Evolutionary conservation across 2,329 filamentous ascomycete genomes (phyloP).

Genomic region (Colletotrichum sublineola): DNA sequence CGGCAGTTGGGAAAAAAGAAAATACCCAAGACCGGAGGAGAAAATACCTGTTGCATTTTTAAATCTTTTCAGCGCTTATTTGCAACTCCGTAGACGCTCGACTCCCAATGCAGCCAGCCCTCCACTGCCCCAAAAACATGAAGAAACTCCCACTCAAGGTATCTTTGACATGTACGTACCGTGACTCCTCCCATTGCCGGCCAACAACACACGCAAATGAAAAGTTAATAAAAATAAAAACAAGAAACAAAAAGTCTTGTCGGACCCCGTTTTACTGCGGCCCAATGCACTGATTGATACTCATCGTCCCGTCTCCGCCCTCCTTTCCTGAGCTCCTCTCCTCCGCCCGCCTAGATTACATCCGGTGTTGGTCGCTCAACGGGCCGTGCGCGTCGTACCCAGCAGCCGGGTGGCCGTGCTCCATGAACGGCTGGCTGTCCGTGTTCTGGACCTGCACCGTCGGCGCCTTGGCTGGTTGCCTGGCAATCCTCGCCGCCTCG

Average conservation of each 20-base stretch:
- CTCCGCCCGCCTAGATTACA: slow-evolving; percentile 4
- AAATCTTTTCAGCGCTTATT: background rate
- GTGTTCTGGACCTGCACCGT: slow-evolving; percentile 40
- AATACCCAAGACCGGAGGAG: background rate
- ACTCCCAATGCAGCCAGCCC: background rate
- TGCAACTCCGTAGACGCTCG: background rate
- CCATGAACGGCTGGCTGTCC: slow-evolving; percentile 34
- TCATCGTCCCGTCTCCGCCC: background rate
- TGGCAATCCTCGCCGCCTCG: slow-evolving; percentile 54
- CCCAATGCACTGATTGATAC: background rate
- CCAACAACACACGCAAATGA: background rate
- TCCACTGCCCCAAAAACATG: background rate
- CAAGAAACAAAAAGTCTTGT: background rate
- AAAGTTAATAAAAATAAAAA: background rate
- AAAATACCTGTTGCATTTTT: background rate
- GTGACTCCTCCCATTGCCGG: background rate
- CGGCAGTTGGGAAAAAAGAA: background rate
- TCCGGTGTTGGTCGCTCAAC: slow-evolving; percentile 34
- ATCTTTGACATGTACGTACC: slow-evolving; percentile 5
- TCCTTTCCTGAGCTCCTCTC: background rate
- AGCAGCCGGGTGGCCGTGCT: slow-evolving; percentile 22
- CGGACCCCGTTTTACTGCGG: background rate
- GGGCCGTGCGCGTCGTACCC: slow-evolving; percentile 34
- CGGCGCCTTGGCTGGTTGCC: slow-evolving; percentile 60
- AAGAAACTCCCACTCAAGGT: background rate